Conservation (phyloP, 495 filamentous ascomycete species). For the Darksidea phi region DNA sequence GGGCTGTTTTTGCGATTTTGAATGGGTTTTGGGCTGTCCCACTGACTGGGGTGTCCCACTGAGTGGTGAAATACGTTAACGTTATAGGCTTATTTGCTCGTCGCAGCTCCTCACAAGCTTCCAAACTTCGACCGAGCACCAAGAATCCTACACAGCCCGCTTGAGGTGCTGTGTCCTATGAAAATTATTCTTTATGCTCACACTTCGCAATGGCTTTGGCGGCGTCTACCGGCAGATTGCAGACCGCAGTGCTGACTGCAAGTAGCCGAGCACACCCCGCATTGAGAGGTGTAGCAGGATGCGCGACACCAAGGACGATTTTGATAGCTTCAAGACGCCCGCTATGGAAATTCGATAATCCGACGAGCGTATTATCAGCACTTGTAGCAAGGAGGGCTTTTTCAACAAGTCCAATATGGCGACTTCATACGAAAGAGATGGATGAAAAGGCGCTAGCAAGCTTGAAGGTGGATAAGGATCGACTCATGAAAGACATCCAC, state of each 20-base stretch:
- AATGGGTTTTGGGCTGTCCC: no score
- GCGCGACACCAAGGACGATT: neutral
- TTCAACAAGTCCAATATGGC: slow-evolving; percentile 15
- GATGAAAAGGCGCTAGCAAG: slow-evolving; percentile 38
- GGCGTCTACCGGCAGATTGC: neutral
- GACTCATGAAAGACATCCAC: slow-evolving; percentile 63
- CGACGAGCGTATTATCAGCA: neutral
- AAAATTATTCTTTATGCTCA: neutral
- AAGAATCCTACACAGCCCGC: no score
- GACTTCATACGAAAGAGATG: slow-evolving; percentile 42
- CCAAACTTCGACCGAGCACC: no score
- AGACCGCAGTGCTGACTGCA: neutral
- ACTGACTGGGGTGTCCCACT: no score
- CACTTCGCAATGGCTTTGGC: neutral
- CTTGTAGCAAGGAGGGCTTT: neutral
- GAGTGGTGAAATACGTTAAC: no score
- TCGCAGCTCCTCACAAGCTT: no score
- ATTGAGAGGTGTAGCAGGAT: neutral
- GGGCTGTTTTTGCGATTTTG: no score
- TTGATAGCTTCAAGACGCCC: neutral
- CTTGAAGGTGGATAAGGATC: slow-evolving; percentile 57
- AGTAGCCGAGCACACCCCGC: neutral
- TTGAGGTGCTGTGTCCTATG: no score
- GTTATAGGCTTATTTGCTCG: no score
- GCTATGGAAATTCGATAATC: neutral